Evolutionary conservation across 1,284 basidiomycete species (phyloP).

Genomic region (Singerocomus inundabilis): DNA sequence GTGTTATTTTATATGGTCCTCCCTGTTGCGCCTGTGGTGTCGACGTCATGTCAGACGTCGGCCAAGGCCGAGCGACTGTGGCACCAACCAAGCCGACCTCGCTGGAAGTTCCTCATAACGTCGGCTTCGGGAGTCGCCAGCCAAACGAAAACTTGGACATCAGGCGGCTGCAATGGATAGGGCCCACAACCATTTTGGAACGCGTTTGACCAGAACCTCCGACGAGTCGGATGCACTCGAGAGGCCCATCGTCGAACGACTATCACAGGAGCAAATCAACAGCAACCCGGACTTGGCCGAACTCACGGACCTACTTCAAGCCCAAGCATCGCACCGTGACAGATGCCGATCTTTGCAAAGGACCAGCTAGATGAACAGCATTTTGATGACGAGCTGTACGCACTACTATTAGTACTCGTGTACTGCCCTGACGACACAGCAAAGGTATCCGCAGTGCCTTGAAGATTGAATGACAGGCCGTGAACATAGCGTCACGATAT

Average conservation of each 20-base stretch:
- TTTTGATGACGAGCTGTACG: not conserved
- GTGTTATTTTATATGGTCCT: not conserved
- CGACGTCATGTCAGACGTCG: conserved; percentile 1
- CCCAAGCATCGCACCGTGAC: not conserved
- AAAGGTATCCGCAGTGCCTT: not conserved
- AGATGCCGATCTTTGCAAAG: not conserved
- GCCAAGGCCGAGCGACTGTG: conserved; percentile 2
- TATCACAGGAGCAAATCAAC: not conserved
- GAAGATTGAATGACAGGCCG: no score
- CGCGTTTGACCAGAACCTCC: not conserved
- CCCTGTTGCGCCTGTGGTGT: not conserved
- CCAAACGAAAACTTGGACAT: not conserved
- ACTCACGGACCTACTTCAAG: not conserved
- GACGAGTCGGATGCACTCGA: no score
- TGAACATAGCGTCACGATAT: no score
- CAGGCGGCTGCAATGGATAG: not conserved
- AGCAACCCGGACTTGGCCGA: not conserved
- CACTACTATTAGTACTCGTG: no score
- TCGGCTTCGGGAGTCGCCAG: not conserved
- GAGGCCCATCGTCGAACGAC: no score
- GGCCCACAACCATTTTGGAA: not conserved
- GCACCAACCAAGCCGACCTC: not conserved
- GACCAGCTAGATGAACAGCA: no score
- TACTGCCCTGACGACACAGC: not conserved
- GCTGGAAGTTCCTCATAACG: no score